These are phyloP conservation scores for Talaromyces atroroseus DNA, from an alignment of 2,329 filamentous ascomycete genomes.

Conservation along the genomic window DNA sequence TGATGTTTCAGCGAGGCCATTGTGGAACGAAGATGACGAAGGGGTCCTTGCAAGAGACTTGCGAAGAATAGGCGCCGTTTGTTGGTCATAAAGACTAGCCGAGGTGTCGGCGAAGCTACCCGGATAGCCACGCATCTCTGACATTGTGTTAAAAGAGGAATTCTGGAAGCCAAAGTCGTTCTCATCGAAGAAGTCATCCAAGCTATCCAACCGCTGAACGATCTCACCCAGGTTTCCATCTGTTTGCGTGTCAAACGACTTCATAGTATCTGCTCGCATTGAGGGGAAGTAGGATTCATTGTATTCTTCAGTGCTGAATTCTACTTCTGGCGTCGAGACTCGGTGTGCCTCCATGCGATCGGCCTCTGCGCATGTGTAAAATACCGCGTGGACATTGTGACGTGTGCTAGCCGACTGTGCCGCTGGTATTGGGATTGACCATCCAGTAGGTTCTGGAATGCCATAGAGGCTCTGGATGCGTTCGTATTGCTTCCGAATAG, in stretches of 20 bases:
- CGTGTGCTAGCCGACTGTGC: slow-evolving; percentile 81
- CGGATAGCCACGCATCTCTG: slow-evolving; percentile 46
- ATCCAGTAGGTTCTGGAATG: slow-evolving; percentile 90
- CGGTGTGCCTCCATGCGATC: slow-evolving; percentile 54
- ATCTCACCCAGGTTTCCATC: slow-evolving; percentile 73
- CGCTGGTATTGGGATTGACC: slow-evolving; percentile 91
- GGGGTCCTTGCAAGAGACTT: slow-evolving; percentile 70
- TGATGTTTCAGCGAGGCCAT: slow-evolving; percentile 71
- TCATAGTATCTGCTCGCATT: slow-evolving; percentile 83
- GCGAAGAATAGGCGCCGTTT: slow-evolving; percentile 82
- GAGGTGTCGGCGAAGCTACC: slow-evolving; percentile 65
- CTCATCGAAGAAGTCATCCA: slow-evolving; percentile 79
- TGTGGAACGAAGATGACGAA: slow-evolving; percentile 73
- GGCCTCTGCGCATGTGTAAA: slow-evolving; percentile 80
- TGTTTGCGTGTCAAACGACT: slow-evolving; percentile 66
- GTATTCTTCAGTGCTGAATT: slow-evolving; percentile 85
- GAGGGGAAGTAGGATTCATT: slow-evolving; percentile 70
- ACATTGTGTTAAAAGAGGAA: slow-evolving; percentile 43
- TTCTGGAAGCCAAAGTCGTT: slow-evolving; percentile 48
- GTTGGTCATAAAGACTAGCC: slow-evolving; percentile 84
- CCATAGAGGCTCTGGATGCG: slow-evolving; percentile 91
- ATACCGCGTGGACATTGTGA: slow-evolving; percentile 89
- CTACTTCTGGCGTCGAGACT: slow-evolving; percentile 74
- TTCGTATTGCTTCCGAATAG: slow-evolving; percentile 89
- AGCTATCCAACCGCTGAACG: slow-evolving; percentile 69